Evolutionary conservation across 2,329 filamentous ascomycete species (phyloP), one percentile per base, ranked within the genome.

Genomic region (Colletotrichum abscissum): DNA sequence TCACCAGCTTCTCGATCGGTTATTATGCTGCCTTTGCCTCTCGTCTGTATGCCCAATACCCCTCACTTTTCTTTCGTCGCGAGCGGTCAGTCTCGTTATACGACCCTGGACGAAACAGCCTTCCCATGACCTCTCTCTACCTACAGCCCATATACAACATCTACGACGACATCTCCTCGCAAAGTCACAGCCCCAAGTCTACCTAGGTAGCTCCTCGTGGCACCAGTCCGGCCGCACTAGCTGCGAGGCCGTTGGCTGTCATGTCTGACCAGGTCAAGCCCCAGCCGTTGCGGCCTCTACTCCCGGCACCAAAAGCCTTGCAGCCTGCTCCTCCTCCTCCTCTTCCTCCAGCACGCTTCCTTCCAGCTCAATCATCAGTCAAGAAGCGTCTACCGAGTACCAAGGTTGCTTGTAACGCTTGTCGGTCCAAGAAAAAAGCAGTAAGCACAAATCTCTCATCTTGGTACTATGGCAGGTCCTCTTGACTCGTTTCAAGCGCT

Each of bases 331-430:
- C 33, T 35, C 33, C 33, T 35, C 11, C 33, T 35, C 33, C 30
- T 11, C 30, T 12, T 19, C 24, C 55, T 56, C 22, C 49, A 26
- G 19, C 59, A 60, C 67, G 67, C 35, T 57, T 30, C 24, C 46
- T 62, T 54, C 71, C 67, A 30, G 33, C 56, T 24, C 26, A 56
- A 5, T 56, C 67, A 19, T 49, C 42, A 4, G 3, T 6, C 11
- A 54, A 49, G 8, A 73, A 66, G 30, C 67, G 71, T 22, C 26
- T 38, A 7, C 38, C 60, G 4, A 63, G 26, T 56, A 73, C 67
- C 22, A 73, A 66, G 38, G 69, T 78, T 35, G 77, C 77, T 5
- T 78, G 77, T 70, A 75, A 78, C 59, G 38, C 66, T 12, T 78
- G 77, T 42, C 62, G 77, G n/a, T 70, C 74, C 52, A 76, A 72